These are phyloP conservation scores for Fusarium ambrosium DNA, from an alignment of 2,329 filamentous ascomycete species.

Conservation along the genomic window DNA sequence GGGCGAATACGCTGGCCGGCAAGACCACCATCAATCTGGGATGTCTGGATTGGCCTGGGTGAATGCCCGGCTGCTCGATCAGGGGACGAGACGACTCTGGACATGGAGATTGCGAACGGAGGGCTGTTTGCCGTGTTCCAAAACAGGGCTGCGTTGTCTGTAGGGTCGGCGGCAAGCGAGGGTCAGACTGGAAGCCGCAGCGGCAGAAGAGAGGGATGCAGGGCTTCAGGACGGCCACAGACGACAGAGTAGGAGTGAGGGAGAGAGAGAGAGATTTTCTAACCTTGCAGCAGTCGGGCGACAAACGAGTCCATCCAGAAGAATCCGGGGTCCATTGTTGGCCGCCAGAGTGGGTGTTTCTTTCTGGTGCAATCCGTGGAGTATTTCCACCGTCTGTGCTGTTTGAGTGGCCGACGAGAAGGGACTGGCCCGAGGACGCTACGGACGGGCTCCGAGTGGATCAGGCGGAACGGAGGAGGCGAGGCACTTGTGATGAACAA, in stretches of 20 bases:
- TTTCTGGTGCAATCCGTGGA: slow-evolving; percentile 35
- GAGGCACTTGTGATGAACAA: neutral
- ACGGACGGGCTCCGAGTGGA: neutral
- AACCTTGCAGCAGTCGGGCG: slow-evolving; percentile 45
- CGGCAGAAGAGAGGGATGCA: slow-evolving; percentile 13
- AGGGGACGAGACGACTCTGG: slow-evolving; percentile 37
- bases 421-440: neutral
- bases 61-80: slow-evolving; percentile 28
- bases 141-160: slow-evolving; percentile 41
- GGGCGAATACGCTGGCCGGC: slow-evolving; percentile 30
- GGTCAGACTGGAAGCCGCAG: slow-evolving; percentile 35
- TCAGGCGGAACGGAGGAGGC: neutral
- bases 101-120: slow-evolving; percentile 44
- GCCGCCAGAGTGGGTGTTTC: slow-evolving; percentile 33
- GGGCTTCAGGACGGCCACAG: slow-evolving; percentile 1
- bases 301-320: slow-evolving; percentile 42
- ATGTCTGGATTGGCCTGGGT: slow-evolving; percentile 30
- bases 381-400: slow-evolving; percentile 18
- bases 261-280: slow-evolving; percentile 25
- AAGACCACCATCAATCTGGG: slow-evolving; percentile 28
- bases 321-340: slow-evolving; percentile 44
- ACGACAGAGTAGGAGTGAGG: neutral
- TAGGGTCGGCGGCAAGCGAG: slow-evolving; percentile 37
- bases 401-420: slow-evolving; percentile 6
- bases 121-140: slow-evolving; percentile 33